Conservation (phyloP, 2,329 filamentous ascomycete species). For the Aspergillus hiratsukae region DNA sequence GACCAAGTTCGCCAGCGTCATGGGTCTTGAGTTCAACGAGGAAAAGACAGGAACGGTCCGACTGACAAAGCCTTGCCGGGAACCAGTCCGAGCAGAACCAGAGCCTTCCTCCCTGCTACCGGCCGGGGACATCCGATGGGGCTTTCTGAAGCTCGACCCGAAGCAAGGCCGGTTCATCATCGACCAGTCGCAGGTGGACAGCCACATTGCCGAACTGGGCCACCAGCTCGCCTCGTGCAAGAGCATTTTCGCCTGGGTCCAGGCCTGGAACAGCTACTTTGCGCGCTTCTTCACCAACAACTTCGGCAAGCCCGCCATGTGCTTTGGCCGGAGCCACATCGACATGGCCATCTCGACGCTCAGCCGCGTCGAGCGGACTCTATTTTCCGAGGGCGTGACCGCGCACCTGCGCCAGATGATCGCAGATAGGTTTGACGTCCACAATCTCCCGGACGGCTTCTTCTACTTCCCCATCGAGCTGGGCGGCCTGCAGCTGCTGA, state of each 20-base stretch:
- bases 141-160: constrained; percentile 55
- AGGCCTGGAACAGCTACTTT: constrained; percentile 58
- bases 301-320: constrained; percentile 53
- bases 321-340: constrained; percentile 53
- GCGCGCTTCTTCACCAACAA: constrained; percentile 55
- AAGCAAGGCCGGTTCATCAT: constrained; percentile 54
- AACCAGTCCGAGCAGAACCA: constrained; percentile 4
- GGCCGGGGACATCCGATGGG: constrained; percentile 53
- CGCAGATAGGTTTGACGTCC: constrained; percentile 47
- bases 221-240: constrained; percentile 54
- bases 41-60: constrained; percentile 54
- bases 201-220: constrained; percentile 56
- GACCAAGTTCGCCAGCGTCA: constrained; percentile 49
- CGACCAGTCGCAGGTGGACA: constrained; percentile 55
- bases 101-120: constrained; percentile 37
- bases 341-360: constrained; percentile 52
- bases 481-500: constrained; percentile 48
- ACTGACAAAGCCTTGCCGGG: constrained; percentile 19
- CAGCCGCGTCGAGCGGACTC: constrained; percentile 47
- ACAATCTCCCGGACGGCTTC: constrained; percentile 48
- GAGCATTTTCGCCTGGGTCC: constrained; percentile 56
- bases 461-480: constrained; percentile 51
- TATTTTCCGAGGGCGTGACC: constrained; percentile 51
- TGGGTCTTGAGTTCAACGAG: constrained; percentile 56
- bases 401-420: constrained; percentile 55